Evolutionary conservation across 2,329 filamentous ascomycete species (phyloP), one percentile per base, ranked within the genome.

Genomic region (Rosellinia necatrix): DNA sequence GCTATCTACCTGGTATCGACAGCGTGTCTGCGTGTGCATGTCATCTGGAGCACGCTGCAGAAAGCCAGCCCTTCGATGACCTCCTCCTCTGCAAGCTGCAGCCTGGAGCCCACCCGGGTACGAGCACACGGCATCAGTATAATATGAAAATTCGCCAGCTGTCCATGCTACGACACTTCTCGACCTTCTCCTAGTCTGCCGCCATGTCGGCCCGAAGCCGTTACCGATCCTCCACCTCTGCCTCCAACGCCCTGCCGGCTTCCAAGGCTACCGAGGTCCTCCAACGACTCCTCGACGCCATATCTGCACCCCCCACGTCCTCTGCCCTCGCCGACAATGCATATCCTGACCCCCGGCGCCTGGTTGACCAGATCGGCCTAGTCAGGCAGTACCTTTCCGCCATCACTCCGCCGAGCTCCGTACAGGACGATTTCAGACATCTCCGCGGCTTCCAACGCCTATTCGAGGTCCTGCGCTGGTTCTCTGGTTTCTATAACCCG

Each of bases 361-460:
- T 88, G 30, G 71, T 81, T 60, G 80, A 84, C 62, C 77, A 79
- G 49, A 77, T 90, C 53, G 82, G 85, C 62, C 81, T 84, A 48
- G 82, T 93, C 57, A 84, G 86, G 66, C 88, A 91, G 56, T 76
- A 84, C 60, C 72, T 86, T 24, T 76, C 80, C 37, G 78, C 80
- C 8, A 67, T 73, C 24, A 67, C 75, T 34, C 72, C 78, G 13
- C 76, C 79, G 2, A 75, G 76, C 57, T 72, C 78, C 3, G 76
- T 78, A 4, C 91, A 92, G 75, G 90, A 96, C 75, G 87, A 90
- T 64, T 96, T 97, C 70, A 85, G 92, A 63, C 85, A 90, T 68
- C 81, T 92, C 22, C 80, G 83, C 53, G 92, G 92, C 66, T 96
- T 96, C 72, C 84, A 91, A 65, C 80, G 81, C 38, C 75, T 96